Conservation (phyloP, 2,329 filamentous ascomycete genomes). For the Hypoxylon rubiginosum region DNA sequence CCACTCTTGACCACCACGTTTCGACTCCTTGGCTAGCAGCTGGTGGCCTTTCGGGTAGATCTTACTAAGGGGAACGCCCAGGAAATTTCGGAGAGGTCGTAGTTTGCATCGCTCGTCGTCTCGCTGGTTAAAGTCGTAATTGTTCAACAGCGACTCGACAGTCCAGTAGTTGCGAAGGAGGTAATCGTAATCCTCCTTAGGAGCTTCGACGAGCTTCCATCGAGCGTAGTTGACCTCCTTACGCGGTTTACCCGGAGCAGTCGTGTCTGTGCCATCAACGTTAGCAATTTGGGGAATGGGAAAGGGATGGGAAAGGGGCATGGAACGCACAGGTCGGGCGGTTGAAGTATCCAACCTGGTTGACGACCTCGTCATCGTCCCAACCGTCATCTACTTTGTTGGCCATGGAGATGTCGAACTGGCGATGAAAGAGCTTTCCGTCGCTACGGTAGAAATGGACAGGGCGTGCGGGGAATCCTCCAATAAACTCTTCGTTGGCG, state of each 20-base stretch:
- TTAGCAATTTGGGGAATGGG: not conserved
- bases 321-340: not conserved
- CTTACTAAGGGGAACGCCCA: not conserved
- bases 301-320: too few relatives aligned
- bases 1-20: constrained; percentile 2
- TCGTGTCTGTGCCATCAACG: not conserved
- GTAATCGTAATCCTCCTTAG: not conserved
- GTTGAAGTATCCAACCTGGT: not conserved
- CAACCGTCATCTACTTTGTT: not conserved
- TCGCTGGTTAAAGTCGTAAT: constrained; percentile 3
- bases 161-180: not conserved
- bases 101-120: not conserved
- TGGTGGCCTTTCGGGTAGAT: not conserved
- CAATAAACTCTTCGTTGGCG: not conserved
- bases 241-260: not conserved
- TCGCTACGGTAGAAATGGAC: not conserved
- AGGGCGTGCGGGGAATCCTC: not conserved
- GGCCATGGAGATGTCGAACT: not conserved
- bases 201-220: not conserved
- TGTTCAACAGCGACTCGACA: not conserved
- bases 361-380: not conserved
- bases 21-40: not conserved
- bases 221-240: not conserved
- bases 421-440: not conserved
- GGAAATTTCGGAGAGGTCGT: not conserved